Base-by-base conservation (phyloP, 805 yeast species). In the Candida golubevii region DNA sequence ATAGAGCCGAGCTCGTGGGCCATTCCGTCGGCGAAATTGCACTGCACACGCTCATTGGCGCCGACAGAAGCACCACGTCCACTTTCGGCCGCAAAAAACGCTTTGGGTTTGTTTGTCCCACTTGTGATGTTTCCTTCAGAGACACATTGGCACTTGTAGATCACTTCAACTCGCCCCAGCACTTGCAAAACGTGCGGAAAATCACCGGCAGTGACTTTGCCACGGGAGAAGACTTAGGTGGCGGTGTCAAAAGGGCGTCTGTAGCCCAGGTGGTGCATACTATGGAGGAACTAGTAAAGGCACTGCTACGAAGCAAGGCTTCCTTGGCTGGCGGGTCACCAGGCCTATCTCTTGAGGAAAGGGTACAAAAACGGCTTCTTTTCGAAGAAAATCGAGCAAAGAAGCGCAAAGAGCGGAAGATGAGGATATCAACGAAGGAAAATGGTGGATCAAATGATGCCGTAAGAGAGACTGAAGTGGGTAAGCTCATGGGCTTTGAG, bases 31-130 rank as follows among this genome's bases (percentile, higher is more conserved):
- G 51, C 34, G 62, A 73, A 1, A 66, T 71, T 12, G 58, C 61
- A 30, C 57, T 55, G n/a, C 65, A 61, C 45, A 71, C 69, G 11
- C 46, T 71, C 4, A 57, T 71, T 26, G 63, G 59, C 10, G 32
- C 66, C 59, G 32, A 51, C 33, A 33, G 31, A 27, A 18, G 45
- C 2, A 44, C 55, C 8, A 14, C 57, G 6, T 26, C n/a, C 32
- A 40, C 56, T 1, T 58, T 13, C 52, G 71, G 58, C 42, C 63
- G 53, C 36, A 67, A 48, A 79, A 88, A 42, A 74, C 79, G 85
- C 26, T 86, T 87, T 48, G 97, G 97, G 18, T 91, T 91, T 63
- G 77, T 77, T 54, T 93, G 99, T 64, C 85, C 83, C 9, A 62
- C 78, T 1, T 93, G 99, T 63, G 79, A 83, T 50, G 62, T 87